These are phyloP conservation scores for Tardiomyces depauwii DNA, from an alignment of 1,139 yeast genomes.

Conservation along the genomic window DNA sequence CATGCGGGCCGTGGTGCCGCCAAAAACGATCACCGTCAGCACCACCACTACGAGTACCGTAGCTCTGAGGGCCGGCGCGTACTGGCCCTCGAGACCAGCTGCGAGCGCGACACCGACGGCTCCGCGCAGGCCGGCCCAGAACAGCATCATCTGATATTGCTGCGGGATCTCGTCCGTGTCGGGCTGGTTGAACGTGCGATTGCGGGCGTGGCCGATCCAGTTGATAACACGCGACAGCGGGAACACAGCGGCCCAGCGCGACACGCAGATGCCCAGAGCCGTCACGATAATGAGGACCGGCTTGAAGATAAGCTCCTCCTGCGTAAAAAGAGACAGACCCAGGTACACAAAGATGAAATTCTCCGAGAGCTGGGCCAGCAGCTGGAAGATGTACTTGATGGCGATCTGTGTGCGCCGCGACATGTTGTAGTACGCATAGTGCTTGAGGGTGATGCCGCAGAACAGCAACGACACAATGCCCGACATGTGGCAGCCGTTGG, in stretches of 20 bases:
- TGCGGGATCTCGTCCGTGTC: constrained; percentile 88
- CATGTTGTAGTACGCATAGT: constrained; percentile 96
- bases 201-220: constrained; percentile 55
- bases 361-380: constrained; percentile 89
- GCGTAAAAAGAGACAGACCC: constrained; percentile 90
- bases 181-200: constrained; percentile 22
- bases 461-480: constrained; percentile 92
- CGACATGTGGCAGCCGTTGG: constrained; percentile 98
- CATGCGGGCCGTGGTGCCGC: constrained; percentile 98
- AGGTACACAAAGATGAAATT: constrained; percentile 93
- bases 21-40: constrained; percentile 87
- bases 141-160: constrained; percentile 96
- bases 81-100: constrained; percentile 93
- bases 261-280: constrained; percentile 80
- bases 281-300: constrained; percentile 88
- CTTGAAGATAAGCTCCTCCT: constrained; percentile 88
- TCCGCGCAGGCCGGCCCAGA: constrained; percentile 98
- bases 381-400: constrained; percentile 85
- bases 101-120: constrained; percentile 99
- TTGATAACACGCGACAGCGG: constrained; percentile 81
- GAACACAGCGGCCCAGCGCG: constrained; percentile 96
- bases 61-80: constrained; percentile 79
- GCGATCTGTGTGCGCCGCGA: constrained; percentile 95
- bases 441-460: constrained; percentile 94
- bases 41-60: constrained; percentile 96